Evolutionary conservation across 495 filamentous ascomycete genomes (phyloP).

Genomic region (Hyaloscypha bicolor): DNA sequence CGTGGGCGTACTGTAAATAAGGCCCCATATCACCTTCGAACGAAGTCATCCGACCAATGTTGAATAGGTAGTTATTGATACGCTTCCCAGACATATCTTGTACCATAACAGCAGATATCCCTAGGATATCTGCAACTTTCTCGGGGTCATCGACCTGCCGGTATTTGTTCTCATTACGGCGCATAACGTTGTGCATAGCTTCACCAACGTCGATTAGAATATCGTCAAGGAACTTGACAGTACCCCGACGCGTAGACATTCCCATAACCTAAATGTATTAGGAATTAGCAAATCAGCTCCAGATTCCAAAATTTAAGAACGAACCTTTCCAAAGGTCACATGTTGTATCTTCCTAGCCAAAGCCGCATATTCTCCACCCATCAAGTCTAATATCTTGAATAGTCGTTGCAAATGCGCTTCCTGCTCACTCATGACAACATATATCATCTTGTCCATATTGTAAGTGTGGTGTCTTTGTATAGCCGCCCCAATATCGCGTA

Average conservation of each 20-base stretch:
- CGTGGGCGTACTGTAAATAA: slow-evolving; percentile 5
- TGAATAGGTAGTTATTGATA: slow-evolving; percentile 4
- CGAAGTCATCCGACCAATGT: slow-evolving; percentile 4
- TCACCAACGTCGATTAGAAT: not conserved
- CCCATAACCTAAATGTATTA: not conserved
- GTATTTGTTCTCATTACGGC: slow-evolving; percentile 6
- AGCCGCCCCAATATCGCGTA: slow-evolving; percentile 7
- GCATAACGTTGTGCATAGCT: slow-evolving; percentile 4
- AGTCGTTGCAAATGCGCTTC: slow-evolving; percentile 8
- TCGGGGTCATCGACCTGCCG: not conserved
- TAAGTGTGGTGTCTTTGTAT: slow-evolving; percentile 6
- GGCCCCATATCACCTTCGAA: not conserved
- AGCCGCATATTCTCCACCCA: slow-evolving; percentile 1
- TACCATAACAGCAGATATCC: slow-evolving; percentile 7
- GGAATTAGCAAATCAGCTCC: not conserved
- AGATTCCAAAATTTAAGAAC: not conserved
- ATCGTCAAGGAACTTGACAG: slow-evolving; percentile 4
- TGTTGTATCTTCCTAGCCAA: slow-evolving; percentile 3
- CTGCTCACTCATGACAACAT: slow-evolving; percentile 6
- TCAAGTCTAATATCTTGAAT: slow-evolving; percentile 8
- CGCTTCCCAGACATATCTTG: slow-evolving; percentile 3
- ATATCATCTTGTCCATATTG: slow-evolving; percentile 13
- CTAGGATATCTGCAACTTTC: slow-evolving; percentile 4
- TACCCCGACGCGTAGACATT: slow-evolving; percentile 2
- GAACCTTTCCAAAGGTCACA: slow-evolving; percentile 1